Conservation (phyloP, 2,329 filamentous ascomycete genomes). For the Trichophyton benhamiae region DNA sequence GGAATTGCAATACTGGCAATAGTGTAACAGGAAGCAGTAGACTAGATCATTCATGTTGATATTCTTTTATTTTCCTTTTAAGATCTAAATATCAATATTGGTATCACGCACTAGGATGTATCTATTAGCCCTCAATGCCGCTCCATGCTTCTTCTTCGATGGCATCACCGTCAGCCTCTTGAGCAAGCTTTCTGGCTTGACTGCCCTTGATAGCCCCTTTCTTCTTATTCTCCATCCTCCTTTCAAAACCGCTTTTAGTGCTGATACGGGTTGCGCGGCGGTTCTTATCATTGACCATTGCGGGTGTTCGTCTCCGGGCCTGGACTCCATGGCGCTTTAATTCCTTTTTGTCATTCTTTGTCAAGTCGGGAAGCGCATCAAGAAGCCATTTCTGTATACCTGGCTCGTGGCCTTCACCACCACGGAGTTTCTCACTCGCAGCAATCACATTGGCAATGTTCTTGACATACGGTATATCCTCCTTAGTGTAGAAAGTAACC, state of each 20-base stretch:
- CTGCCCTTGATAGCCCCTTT: constrained; percentile 35
- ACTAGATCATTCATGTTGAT: neutral
- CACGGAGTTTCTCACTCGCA: constrained; percentile 59
- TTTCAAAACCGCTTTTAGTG: constrained; percentile 40
- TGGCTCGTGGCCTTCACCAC: constrained; percentile 38
- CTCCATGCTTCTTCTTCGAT: constrained; percentile 25
- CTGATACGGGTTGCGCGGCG: constrained; percentile 57
- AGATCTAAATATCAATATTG: neutral
- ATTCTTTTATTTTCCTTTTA: neutral
- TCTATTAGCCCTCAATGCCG: constrained; percentile 28
- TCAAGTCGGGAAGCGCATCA: constrained; percentile 70
- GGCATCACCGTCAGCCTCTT: constrained; percentile 11
- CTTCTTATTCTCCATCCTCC: constrained; percentile 34
- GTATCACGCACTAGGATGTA: neutral
- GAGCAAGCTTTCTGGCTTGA: constrained; percentile 22
- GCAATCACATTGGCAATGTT: constrained; percentile 88
- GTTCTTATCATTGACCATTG: constrained; percentile 25
- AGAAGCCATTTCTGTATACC: constrained; percentile 75
- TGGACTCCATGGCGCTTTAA: constrained; percentile 74
- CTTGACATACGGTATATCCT: constrained; percentile 82
- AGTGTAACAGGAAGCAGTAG: neutral
- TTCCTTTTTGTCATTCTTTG: constrained; percentile 71
- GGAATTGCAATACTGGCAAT: neutral
- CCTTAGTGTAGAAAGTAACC: constrained; percentile 89
- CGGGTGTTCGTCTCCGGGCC: constrained; percentile 42